phyloP scores from a whole-genome alignment of 2,329 filamentous ascomycete species.

The Achaetomium macrosporum region DNA sequence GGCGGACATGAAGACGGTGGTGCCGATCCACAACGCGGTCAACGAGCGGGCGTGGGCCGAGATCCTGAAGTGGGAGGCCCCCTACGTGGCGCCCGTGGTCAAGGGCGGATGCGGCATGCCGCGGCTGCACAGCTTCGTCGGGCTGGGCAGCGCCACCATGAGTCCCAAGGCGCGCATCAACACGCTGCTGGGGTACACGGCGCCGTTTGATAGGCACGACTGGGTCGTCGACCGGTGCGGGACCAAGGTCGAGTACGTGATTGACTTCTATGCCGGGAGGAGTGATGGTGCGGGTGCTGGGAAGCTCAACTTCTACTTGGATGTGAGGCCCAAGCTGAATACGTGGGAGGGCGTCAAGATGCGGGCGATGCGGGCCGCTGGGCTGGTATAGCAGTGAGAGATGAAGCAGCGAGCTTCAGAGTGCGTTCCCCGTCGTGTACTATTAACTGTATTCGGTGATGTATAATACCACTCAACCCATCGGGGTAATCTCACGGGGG shows the following conservation, averaged over 20 bases:
- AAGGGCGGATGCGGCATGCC: slow-evolving; percentile 57
- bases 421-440: not conserved
- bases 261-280: slow-evolving; percentile 89
- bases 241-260: slow-evolving; percentile 83
- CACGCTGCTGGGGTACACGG: slow-evolving; percentile 77
- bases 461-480: slow-evolving; percentile 5
- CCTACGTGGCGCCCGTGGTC: slow-evolving; percentile 45
- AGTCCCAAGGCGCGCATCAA: slow-evolving; percentile 81
- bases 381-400: slow-evolving; percentile 37
- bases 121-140: slow-evolving; percentile 75
- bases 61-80: slow-evolving; percentile 82
- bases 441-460: not conserved
- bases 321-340: slow-evolving; percentile 64
- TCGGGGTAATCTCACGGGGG: no score
- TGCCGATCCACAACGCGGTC: slow-evolving; percentile 96
- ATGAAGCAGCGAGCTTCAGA: not conserved
- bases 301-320: slow-evolving; percentile 57
- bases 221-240: slow-evolving; percentile 95
- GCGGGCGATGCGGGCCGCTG: slow-evolving; percentile 48
- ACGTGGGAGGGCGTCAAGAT: slow-evolving; percentile 64
- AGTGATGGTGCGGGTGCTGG: slow-evolving; percentile 35
- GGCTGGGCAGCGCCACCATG: slow-evolving; percentile 56
- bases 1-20: slow-evolving; percentile 81
- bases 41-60: slow-evolving; percentile 95
- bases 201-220: slow-evolving; percentile 93